phyloP scores from a whole-genome alignment of 2,329 filamentous ascomycete species.

The Seiridium cupressi region DNA sequence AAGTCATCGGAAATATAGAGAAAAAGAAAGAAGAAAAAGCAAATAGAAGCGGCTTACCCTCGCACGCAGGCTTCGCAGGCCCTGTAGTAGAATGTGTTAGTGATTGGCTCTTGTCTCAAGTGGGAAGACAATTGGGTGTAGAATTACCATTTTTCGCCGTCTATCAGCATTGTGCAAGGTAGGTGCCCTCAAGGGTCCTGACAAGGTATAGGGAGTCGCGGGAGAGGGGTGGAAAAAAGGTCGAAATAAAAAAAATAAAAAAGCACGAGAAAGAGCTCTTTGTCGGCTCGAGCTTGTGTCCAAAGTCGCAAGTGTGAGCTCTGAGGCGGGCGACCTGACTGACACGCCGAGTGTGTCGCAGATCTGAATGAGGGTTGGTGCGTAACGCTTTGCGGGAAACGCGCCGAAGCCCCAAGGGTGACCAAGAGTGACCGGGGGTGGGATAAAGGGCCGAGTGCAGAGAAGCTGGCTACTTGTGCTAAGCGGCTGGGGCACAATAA shows the following conservation, averaged over 20 bases:
- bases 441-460: slow-evolving; percentile 28
- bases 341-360: slow-evolving; percentile 11
- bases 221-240: neutral
- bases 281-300: neutral
- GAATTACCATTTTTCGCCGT: slow-evolving; percentile 82
- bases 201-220: neutral
- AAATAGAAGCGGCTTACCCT: slow-evolving; percentile 33
- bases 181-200: neutral
- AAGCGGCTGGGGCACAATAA: slow-evolving; percentile 5
- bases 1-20: too few species aligned
- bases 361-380: slow-evolving; percentile 10
- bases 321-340: slow-evolving; percentile 2
- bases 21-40: neutral
- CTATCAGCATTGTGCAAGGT: slow-evolving; percentile 67
- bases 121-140: neutral
- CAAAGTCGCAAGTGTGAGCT: neutral
- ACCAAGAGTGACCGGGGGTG: slow-evolving; percentile 7
- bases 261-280: neutral
- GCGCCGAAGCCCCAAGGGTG: slow-evolving; percentile 14
- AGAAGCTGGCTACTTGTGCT: slow-evolving; percentile 3
- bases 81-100: slow-evolving; percentile 17
- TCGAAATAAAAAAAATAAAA: neutral
- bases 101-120: neutral
- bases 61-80: slow-evolving; percentile 98
- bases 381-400: slow-evolving; percentile 13